phyloP scores from a whole-genome alignment of 352 stramenopile species.

The Elongisporangium senticosum region DNA sequence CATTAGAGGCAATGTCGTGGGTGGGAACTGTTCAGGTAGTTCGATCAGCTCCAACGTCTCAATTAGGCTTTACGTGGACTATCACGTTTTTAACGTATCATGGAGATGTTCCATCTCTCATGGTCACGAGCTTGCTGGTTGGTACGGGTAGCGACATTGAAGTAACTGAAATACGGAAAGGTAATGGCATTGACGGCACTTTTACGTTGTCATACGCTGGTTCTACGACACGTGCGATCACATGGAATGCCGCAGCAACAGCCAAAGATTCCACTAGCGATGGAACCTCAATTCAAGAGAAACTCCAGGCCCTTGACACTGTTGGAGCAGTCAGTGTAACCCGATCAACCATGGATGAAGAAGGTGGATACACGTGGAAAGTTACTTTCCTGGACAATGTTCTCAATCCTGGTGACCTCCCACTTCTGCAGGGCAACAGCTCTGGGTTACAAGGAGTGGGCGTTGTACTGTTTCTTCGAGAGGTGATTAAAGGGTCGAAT shows the following conservation, averaged over 20 bases:
- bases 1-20: conserved; percentile 56
- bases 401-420: conserved; percentile 56
- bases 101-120: conserved; percentile 52
- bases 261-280: conserved; percentile 27
- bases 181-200: conserved; percentile 53
- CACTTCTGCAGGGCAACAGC: conserved; percentile 31
- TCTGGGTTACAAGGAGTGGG: conserved; percentile 32
- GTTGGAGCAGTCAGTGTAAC: conserved; percentile 41
- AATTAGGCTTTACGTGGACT: conserved; percentile 69
- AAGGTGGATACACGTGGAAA: conserved; percentile 60
- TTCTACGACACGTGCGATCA: conserved; percentile 31
- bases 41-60: conserved; percentile 34
- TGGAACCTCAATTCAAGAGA: conserved; percentile 67
- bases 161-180: conserved; percentile 61
- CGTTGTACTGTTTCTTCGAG: conserved; percentile 33
- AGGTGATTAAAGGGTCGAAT: conserved; percentile 64
- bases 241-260: conserved; percentile 39
- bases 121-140: conserved; percentile 54
- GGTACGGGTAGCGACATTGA: conserved; percentile 53
- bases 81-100: conserved; percentile 73
- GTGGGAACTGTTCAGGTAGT: conserved; percentile 56
- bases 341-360: conserved; percentile 34
- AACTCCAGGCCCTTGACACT: conserved; percentile 49
- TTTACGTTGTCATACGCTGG: conserved; percentile 56
- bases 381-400: conserved; percentile 75